Evolutionary conservation across 331 rosid genomes (phyloP).

Genomic region (Prunus yedoensis): DNA sequence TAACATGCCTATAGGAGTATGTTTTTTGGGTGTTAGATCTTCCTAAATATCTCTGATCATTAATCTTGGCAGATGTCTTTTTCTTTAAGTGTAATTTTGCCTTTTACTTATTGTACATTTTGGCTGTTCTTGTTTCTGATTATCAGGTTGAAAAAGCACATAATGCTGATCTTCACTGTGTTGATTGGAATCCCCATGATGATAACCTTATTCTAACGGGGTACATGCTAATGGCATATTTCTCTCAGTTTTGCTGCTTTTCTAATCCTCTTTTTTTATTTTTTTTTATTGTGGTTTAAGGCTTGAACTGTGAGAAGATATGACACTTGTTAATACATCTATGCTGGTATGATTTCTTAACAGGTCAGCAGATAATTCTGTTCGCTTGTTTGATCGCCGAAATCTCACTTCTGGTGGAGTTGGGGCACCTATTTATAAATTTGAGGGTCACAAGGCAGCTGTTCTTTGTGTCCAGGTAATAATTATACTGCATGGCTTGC

Average conservation of each 20-base stretch:
- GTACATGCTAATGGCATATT: constrained; percentile 44
- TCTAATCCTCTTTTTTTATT: neutral
- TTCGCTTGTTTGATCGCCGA: constrained; percentile 96
- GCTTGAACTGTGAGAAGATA: constrained; percentile 1
- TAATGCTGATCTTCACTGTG: constrained; percentile 98
- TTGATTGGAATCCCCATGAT: constrained; percentile 98
- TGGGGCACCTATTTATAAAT: constrained; percentile 87
- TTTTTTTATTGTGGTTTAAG: constrained; percentile 1
- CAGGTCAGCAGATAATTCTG: constrained; percentile 97
- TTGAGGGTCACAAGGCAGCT: constrained; percentile 96
- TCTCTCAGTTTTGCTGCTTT: neutral
- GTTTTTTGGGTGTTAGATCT: neutral
- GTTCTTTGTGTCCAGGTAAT: constrained; percentile 99
- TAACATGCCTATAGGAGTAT: neutral
- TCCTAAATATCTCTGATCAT: neutral
- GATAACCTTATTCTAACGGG: constrained; percentile 94
- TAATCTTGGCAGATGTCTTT: neutral
- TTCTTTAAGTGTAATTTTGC: neutral
- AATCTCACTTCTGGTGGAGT: constrained; percentile 81
- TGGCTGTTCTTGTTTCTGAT: constrained; percentile 27
- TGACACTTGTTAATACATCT: constrained; percentile 13
- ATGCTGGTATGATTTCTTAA: constrained; percentile 21
- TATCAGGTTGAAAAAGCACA: constrained; percentile 95
- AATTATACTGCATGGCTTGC: constrained; percentile 2
- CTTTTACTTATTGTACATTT: neutral